Conservation (phyloP, 805 yeast species). For the Torulaspora franciscae region DNA sequence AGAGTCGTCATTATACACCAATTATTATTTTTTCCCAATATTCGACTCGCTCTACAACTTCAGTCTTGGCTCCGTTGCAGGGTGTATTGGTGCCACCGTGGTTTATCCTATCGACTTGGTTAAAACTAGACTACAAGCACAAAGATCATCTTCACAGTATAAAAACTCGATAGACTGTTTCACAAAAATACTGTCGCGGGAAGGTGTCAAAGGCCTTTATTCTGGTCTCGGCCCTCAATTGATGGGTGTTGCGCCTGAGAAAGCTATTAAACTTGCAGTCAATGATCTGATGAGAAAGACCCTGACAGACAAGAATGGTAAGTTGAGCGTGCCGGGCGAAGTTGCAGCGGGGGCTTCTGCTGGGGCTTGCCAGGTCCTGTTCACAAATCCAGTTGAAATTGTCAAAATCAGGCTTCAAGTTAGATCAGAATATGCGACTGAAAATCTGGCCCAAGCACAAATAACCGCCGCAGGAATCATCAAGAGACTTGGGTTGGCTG, state of each 20-base stretch:
- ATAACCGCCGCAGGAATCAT: slow-evolving; percentile 56
- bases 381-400: slow-evolving; percentile 94
- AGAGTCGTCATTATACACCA: slow-evolving; percentile 31
- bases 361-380: slow-evolving; percentile 93
- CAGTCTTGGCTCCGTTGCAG: slow-evolving; percentile 88
- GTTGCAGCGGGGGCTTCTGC: slow-evolving; percentile 87
- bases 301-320: slow-evolving; percentile 51
- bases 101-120: slow-evolving; percentile 96
- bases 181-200: slow-evolving; percentile 63
- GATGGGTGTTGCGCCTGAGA: slow-evolving; percentile 97
- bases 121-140: slow-evolving; percentile 97
- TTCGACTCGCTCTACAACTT: slow-evolving; percentile 87
- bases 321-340: slow-evolving; percentile 56
- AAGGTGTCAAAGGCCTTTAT: slow-evolving; percentile 81
- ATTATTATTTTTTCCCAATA: slow-evolving; percentile 50
- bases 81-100: slow-evolving; percentile 96
- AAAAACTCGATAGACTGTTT: slow-evolving; percentile 84
- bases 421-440: slow-evolving; percentile 62
- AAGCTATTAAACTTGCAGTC: slow-evolving; percentile 92
- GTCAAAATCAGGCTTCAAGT: slow-evolving; percentile 93
- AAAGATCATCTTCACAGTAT: slow-evolving; percentile 65
- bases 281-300: slow-evolving; percentile 80
- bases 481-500: slow-evolving; percentile 71
- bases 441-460: slow-evolving; percentile 37
- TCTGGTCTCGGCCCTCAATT: slow-evolving; percentile 92